These are phyloP conservation scores for Cinnamomum micranthum DNA, from an alignment of 164 flowering plant species.

Conservation along the genomic window DNA sequence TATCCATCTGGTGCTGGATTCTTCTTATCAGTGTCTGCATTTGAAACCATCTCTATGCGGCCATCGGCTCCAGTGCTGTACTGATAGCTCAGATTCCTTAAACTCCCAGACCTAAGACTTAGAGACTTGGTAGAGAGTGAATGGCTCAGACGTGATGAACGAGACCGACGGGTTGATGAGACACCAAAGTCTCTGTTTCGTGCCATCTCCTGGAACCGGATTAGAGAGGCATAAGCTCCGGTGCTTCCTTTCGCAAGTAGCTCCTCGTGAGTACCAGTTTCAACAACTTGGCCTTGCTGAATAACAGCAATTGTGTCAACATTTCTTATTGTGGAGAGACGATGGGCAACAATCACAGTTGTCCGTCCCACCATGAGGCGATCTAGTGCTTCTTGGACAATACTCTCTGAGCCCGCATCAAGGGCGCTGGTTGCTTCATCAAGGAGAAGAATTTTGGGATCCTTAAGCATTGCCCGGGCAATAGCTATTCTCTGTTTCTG, in stretches of 20 bases:
- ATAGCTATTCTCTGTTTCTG: conserved; percentile 98
- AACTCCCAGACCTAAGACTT: conserved; percentile 88
- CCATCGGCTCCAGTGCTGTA: conserved; percentile 99
- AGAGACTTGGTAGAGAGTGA: conserved; percentile 91
- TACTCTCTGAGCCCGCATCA: conserved; percentile 92
- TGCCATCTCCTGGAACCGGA: conserved; percentile 89
- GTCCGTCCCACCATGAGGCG: conserved; percentile 97
- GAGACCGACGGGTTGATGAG: conserved; percentile 67
- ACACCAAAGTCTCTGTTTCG: conserved; percentile 62
- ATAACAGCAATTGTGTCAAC: conserved; percentile 87
- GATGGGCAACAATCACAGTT: conserved; percentile 96
- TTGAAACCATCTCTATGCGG: conserved; percentile 90
- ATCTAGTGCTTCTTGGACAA: conserved; percentile 95
- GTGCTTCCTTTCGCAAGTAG: conserved; percentile 53
- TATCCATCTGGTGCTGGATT: conserved; percentile 82
- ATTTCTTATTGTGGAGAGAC: conserved; percentile 91
- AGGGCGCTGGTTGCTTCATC: conserved; percentile 99
- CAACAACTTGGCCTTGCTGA: conserved; percentile 91
- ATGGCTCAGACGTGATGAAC: conserved; percentile 82
- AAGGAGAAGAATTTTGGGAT: conserved; percentile 89
- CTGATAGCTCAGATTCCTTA: conserved; percentile 85
- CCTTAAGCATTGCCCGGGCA: conserved; percentile 91
- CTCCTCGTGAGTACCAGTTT: conserved; percentile 93
- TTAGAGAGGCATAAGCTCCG: conserved; percentile 84
- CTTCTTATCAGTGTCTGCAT: conserved; percentile 76